Percentiles rank a stretch among this genome's conserved stretches.
phyloP scores from a whole-genome alignment of 768 basidiomycete species.

The Mrakia blollopis region DNA sequence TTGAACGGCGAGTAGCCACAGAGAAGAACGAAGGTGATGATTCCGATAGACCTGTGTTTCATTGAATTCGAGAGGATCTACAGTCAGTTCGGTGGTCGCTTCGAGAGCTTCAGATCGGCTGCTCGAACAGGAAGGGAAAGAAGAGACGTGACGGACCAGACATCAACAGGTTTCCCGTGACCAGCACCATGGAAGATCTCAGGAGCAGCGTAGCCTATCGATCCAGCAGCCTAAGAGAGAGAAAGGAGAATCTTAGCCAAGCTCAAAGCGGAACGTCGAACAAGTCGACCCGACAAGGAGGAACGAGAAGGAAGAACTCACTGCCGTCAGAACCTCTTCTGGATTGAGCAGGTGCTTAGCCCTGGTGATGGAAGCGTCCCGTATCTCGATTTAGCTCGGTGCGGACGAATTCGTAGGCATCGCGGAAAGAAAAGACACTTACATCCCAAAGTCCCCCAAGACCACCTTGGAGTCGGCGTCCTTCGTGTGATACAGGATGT shows the following conservation, averaged over 20 bases:
- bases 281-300: background rate
- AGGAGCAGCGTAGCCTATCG: constrained; percentile 62
- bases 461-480: constrained; percentile 71
- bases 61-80: background rate
- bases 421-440: too few relatives aligned
- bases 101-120: background rate
- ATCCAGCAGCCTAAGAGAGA: constrained; percentile 26
- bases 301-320: background rate
- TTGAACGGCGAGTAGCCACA: constrained; percentile 96
- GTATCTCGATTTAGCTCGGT: too few relatives aligned
- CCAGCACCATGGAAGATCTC: constrained; percentile 73
- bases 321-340: constrained; percentile 56
- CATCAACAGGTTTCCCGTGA: constrained; percentile 85
- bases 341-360: constrained; percentile 74
- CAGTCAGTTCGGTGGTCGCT: background rate
- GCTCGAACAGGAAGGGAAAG: background rate
- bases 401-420: too few relatives aligned
- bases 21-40: constrained; percentile 90
- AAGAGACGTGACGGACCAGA: constrained; percentile 84
- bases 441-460: constrained; percentile 92
- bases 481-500: constrained; percentile 64
- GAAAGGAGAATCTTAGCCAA: background rate
- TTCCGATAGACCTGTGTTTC: constrained; percentile 34
- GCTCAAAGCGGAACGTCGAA: too few relatives aligned
- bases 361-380: too few relatives aligned